Evolutionary conservation across 495 filamentous ascomycete species (phyloP).

Genomic region (Chaetomium cochliodes): DNA sequence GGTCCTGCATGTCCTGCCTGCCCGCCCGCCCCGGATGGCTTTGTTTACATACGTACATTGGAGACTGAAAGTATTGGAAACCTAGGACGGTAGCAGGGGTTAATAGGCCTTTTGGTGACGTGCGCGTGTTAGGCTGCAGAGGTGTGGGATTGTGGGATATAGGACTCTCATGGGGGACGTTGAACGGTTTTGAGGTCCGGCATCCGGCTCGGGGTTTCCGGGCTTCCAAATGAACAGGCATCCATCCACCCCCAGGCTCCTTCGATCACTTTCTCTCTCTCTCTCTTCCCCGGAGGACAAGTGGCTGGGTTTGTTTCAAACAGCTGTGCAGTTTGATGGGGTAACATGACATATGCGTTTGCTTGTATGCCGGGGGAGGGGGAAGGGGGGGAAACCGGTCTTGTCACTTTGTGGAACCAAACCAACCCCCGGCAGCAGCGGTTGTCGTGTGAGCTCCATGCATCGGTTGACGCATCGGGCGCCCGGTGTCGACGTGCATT

Average conservation of each 20-base stretch:
- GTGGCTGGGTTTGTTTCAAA: too few species aligned
- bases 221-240: constrained; percentile 21
- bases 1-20: too few species aligned
- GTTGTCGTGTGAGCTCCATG: not conserved
- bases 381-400: not conserved
- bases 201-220: constrained; percentile 13
- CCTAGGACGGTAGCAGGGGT: not conserved
- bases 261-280: too few species aligned
- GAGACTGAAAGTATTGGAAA: not conserved
- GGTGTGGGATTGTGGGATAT: too few species aligned
- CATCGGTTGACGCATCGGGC: constrained; percentile 11
- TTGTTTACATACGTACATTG: not conserved
- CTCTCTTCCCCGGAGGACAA: not conserved
- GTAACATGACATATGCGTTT: too few species aligned
- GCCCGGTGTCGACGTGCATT: not conserved
- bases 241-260: not conserved
- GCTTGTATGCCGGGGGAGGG: not conserved
- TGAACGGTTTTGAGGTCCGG: not conserved
- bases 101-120: constrained; percentile 1
- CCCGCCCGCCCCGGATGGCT: not conserved
- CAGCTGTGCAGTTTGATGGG: too few species aligned
- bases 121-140: constrained; percentile 17
- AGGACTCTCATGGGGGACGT: constrained; percentile 3
- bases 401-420: constrained; percentile 14
- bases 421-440: constrained; percentile 1